phyloP scores from a whole-genome alignment of 2,329 filamentous ascomycete genomes.

The Mycosphaerella sp. region DNA sequence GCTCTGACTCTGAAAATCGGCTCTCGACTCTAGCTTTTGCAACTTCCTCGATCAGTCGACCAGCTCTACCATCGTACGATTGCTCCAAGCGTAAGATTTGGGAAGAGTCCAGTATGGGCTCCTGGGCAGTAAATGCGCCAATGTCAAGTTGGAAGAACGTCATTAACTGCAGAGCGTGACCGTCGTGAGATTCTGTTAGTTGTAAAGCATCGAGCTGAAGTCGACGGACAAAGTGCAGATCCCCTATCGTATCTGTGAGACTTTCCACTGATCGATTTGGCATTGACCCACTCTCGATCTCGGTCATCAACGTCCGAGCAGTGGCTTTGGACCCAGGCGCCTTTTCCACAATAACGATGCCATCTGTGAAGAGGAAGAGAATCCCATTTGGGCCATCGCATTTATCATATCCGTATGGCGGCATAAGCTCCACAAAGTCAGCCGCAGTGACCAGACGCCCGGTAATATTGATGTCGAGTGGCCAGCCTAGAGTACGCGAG shows the following conservation, averaged over 20 bases:
- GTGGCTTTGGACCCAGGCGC: slow-evolving; percentile 41
- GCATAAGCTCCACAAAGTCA: slow-evolving; percentile 69
- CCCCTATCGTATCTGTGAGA: slow-evolving; percentile 51
- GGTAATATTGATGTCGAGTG: slow-evolving; percentile 49
- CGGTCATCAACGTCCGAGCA: slow-evolving; percentile 71
- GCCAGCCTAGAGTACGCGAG: slow-evolving; percentile 29
- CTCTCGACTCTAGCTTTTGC: slow-evolving; percentile 80
- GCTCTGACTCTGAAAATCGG: slow-evolving; percentile 74
- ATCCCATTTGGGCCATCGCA: slow-evolving; percentile 48
- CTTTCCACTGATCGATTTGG: slow-evolving; percentile 44
- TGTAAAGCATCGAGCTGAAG: slow-evolving; percentile 28
- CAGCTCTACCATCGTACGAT: slow-evolving; percentile 69
- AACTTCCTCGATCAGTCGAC: slow-evolving; percentile 75
- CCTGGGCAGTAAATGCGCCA: slow-evolving; percentile 19
- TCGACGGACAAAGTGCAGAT: slow-evolving; percentile 58
- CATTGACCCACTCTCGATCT: slow-evolving; percentile 69
- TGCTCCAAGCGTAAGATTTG: slow-evolving; percentile 62
- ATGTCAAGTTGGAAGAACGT: slow-evolving; percentile 26
- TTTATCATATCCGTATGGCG: slow-evolving; percentile 56
- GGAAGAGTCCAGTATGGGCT: slow-evolving; percentile 25
- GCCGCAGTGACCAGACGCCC: slow-evolving; percentile 75
- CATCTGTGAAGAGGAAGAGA: slow-evolving; percentile 79
- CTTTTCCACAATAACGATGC: slow-evolving; percentile 70
- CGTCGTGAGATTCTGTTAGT: slow-evolving; percentile 26
- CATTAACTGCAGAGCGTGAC: slow-evolving; percentile 26